Evolutionary conservation across 768 basidiomycete genomes (phyloP).

Genomic region (Lyophyllum atratum): DNA sequence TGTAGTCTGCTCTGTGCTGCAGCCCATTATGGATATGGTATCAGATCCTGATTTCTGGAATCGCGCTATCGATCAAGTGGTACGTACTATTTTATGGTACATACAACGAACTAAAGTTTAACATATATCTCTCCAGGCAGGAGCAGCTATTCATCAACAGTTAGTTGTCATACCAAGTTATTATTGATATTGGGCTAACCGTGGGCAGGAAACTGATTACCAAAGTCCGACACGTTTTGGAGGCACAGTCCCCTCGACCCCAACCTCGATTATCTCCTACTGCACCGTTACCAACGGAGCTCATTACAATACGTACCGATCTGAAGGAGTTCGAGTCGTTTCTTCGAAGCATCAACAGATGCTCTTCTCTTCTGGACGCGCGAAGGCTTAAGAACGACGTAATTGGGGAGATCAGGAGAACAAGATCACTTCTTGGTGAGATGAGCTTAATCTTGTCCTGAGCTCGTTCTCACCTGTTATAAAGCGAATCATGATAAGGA

Average conservation of each 20-base stretch:
- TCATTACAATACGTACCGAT: slow-evolving; percentile 82
- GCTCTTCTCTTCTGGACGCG: slow-evolving; percentile 85
- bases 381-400: slow-evolving; percentile 91
- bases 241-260: slow-evolving; percentile 71
- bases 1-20: slow-evolving; percentile 76
- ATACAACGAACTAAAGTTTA: neutral
- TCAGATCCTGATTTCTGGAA: slow-evolving; percentile 99
- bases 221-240: slow-evolving; percentile 82
- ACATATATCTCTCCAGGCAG: slow-evolving; percentile 34
- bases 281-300: slow-evolving; percentile 50
- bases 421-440: slow-evolving; percentile 71
- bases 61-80: slow-evolving; percentile 86
- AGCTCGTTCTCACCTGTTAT: neutral
- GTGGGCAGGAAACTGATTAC: slow-evolving; percentile 73
- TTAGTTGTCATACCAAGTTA: slow-evolving; percentile 19
- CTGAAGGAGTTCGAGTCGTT: slow-evolving; percentile 89
- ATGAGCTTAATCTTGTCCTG: neutral
- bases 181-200: slow-evolving; percentile 3
- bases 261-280: slow-evolving; percentile 42
- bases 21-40: slow-evolving; percentile 90
- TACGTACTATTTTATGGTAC: slow-evolving; percentile 43
- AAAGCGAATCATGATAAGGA: slow-evolving; percentile 84
- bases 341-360: slow-evolving; percentile 78
- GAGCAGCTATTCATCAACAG: slow-evolving; percentile 55
- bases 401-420: slow-evolving; percentile 85